These are phyloP conservation scores for Ganoderma lingzhi DNA, from an alignment of 1,284 basidiomycete species.

Conservation along the genomic window DNA sequence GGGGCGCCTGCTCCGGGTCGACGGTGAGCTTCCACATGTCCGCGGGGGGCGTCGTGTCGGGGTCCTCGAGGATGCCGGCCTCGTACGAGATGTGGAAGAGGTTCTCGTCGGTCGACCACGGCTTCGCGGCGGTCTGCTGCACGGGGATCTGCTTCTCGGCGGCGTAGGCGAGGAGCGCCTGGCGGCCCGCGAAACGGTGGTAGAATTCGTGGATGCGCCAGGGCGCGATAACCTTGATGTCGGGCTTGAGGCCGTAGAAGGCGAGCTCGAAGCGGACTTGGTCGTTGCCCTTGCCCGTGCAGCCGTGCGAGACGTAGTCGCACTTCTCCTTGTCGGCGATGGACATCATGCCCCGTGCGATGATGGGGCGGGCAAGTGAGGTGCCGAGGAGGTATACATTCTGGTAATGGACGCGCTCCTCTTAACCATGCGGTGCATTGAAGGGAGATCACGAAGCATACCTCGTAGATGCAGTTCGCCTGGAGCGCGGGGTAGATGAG, in stretches of 20 bases:
- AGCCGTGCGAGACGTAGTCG: constrained; percentile 98
- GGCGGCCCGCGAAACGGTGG: constrained; percentile 95
- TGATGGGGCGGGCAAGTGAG: constrained; percentile 58
- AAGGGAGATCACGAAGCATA: constrained; percentile 36
- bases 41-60: constrained; percentile 92
- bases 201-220: constrained; percentile 99
- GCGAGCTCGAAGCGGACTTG: constrained; percentile 99
- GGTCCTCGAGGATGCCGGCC: constrained; percentile 98
- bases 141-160: constrained; percentile 93
- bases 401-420: constrained; percentile 49
- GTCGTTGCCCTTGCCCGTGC: constrained; percentile 99
- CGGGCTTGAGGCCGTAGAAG: constrained; percentile 98
- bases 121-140: constrained; percentile 95
- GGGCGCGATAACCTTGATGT: constrained; percentile 98
- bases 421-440: not conserved
- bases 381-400: constrained; percentile 85
- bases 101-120: constrained; percentile 99
- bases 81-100: constrained; percentile 99
- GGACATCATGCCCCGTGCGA: constrained; percentile 98
- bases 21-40: constrained; percentile 99
- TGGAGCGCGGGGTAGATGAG: constrained; percentile 98
- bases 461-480: constrained; percentile 99
- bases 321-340: constrained; percentile 91
- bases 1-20: constrained; percentile 86
- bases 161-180: constrained; percentile 92